Evolutionary conservation across 2,329 filamentous ascomycete species (phyloP), one percentile per base, ranked within the genome.

Genomic region (Alternaria sp.): DNA sequence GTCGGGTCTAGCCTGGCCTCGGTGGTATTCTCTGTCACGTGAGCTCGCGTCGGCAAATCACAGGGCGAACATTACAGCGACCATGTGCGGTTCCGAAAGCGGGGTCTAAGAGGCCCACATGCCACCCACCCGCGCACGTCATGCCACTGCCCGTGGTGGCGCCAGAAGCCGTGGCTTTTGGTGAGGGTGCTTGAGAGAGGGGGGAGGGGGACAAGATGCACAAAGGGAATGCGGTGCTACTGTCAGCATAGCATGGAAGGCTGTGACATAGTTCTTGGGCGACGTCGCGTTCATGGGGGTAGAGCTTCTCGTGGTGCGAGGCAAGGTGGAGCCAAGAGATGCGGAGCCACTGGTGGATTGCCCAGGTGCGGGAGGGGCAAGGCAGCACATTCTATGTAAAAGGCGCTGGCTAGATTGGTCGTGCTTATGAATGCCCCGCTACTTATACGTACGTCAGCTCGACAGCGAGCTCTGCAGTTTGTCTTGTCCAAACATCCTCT

Each of bases 381-480:
- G 63, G 13, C 56, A 62, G 61, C 60, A 17, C 17, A 17, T 17
- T 1, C 17, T 17, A 17, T 17, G 17, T 17, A 17, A 17, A 52
- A 65, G 63, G 65, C 50, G 64, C 41, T 62, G 62, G 63, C 68
- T 63, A 70, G 68, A 69, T 61, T 61, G 36, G 45, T 48, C 44
- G 44, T 65, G 68, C 67, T 71, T 71, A 71, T 69, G 68, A 71
- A 71, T 71, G 64, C 68, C 63, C 61, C 62, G 51, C 65, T 63
- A 65, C 68, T 60, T 63, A 66, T 69, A 71, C 60, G 45, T 44
- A 60, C 51, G 52, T 56, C 49, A 45, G 59, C 59, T 17, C 52
- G 31, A 28, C 48, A 40, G 21, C 51, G 33, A 17, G 5, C 11
- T 54, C 45, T 51, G 34, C 40, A 56, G 54, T 49, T 59, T 58